phyloP scores from a whole-genome alignment of 2,329 filamentous ascomycete genomes.

The Curvularia sp. region DNA sequence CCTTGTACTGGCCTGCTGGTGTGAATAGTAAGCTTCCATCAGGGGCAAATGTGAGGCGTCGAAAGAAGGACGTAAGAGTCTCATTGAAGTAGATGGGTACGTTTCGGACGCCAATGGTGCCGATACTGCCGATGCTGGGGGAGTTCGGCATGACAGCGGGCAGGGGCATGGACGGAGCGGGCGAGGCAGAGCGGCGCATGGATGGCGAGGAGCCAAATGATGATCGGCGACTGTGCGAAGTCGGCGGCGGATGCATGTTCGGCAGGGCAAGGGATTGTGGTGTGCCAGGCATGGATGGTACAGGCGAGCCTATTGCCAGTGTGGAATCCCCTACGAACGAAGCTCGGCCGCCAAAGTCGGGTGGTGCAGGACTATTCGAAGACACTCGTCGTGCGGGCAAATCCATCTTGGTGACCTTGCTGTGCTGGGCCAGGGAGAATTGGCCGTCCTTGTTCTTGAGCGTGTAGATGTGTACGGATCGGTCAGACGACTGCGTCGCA shows the following conservation, averaged over 20 bases:
- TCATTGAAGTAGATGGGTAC: slow-evolving; percentile 95
- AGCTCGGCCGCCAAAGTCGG: slow-evolving; percentile 74
- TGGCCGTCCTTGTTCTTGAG: slow-evolving; percentile 96
- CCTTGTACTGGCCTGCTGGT: slow-evolving; percentile 93
- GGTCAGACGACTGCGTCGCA: slow-evolving; percentile 96
- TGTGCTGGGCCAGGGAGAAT: slow-evolving; percentile 80
- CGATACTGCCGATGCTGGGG: slow-evolving; percentile 71
- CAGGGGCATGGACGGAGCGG: slow-evolving; percentile 89
- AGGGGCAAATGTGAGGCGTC: slow-evolving; percentile 89
- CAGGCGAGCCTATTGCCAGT: slow-evolving; percentile 74
- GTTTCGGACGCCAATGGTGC: slow-evolving; percentile 67
- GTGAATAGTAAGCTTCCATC: slow-evolving; percentile 94
- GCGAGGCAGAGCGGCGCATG: slow-evolving; percentile 84
- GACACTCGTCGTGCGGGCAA: slow-evolving; percentile 89
- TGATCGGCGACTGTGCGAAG: slow-evolving; percentile 91
- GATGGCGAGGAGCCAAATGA: slow-evolving; percentile 84
- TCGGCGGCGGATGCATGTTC: slow-evolving; percentile 88
- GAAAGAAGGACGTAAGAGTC: slow-evolving; percentile 95
- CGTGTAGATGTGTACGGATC: slow-evolving; percentile 96
- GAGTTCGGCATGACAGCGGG: slow-evolving; percentile 96
- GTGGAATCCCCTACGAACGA: slow-evolving; percentile 66
- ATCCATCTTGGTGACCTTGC: slow-evolving; percentile 89
- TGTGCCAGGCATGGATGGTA: slow-evolving; percentile 89
- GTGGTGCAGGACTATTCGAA: slow-evolving; percentile 89
- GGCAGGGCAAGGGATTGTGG: slow-evolving; percentile 87